These are phyloP conservation scores for Gracilaria gracilis DNA, from an alignment of 23 red algal species.

Conservation along the genomic window DNA sequence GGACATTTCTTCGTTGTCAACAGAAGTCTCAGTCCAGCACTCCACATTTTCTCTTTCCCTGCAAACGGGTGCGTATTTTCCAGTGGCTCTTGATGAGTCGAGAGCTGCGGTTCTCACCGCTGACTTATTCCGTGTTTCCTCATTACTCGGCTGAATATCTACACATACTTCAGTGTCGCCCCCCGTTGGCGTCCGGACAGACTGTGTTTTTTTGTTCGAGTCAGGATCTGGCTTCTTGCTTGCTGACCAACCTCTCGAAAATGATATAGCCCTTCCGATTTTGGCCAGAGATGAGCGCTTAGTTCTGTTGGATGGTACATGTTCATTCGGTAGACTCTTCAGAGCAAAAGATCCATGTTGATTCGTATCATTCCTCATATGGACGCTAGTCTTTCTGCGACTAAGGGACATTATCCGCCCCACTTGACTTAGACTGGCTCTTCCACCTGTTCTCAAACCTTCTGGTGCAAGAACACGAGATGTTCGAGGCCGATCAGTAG, in stretches of 20 bases:
- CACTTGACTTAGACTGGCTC: constrained; percentile 31
- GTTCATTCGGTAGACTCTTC: neutral
- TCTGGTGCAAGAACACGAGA: neutral
- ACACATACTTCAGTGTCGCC: neutral
- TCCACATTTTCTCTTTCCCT: neutral
- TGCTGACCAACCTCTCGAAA: neutral
- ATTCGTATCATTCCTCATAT: neutral
- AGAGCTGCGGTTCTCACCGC: neutral
- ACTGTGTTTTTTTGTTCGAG: neutral
- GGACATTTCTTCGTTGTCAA: neutral
- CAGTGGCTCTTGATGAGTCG: neutral
- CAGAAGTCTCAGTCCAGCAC: neutral
- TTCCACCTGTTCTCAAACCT: constrained; percentile 1
- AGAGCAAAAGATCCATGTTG: neutral
- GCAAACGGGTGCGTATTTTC: neutral
- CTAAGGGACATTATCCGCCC: constrained; percentile 35
- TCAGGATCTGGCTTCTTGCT: neutral
- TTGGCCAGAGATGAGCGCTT: neutral
- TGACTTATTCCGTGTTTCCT: neutral
- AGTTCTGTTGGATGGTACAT: neutral
- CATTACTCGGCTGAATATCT: neutral
- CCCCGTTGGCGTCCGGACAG: neutral
- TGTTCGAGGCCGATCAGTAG: neutral
- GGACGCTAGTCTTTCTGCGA: neutral
- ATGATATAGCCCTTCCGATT: neutral